Conservation (phyloP, 768 basidiomycete genomes). For the Pholiota molesta region DNA sequence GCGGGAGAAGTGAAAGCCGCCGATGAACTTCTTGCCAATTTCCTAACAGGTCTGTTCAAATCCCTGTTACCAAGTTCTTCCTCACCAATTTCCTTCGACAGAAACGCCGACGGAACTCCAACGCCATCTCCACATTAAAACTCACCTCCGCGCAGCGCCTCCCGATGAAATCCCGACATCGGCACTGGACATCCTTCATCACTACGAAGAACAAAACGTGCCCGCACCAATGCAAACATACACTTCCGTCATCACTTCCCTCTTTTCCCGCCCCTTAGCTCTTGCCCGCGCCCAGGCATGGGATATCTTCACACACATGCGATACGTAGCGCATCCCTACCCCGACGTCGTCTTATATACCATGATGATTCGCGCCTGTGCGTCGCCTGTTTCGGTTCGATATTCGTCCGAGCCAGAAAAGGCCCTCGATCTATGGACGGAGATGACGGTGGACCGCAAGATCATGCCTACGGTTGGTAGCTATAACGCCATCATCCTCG, state of each 20-base stretch:
- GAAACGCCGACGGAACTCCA: conserved; percentile 54
- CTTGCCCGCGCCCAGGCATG: conserved; percentile 78
- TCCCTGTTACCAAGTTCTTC: not conserved
- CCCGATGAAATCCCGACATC: conserved; percentile 52
- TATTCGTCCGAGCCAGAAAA: conserved; percentile 81
- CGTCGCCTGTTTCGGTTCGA: conserved; percentile 47
- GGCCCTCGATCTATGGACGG: conserved; percentile 90
- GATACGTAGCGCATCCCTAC: conserved; percentile 87
- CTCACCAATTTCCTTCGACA: conserved; percentile 16
- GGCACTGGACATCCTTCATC: conserved; percentile 70
- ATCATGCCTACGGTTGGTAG: conserved; percentile 66
- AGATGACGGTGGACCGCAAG: conserved; percentile 80
- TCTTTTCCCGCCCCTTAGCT: conserved; percentile 52
- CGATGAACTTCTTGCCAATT: conserved; percentile 47
- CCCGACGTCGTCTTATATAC: conserved; percentile 78
- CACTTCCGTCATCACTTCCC: conserved; percentile 62
- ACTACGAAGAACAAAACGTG: conserved; percentile 64
- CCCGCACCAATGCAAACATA: conserved; percentile 79
- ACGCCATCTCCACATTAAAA: conserved; percentile 73
- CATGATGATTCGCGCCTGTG: conserved; percentile 88
- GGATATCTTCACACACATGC: conserved; percentile 96
- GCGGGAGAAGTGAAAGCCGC: conserved; percentile 46
- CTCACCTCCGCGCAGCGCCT: conserved; percentile 57
- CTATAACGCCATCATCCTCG: conserved; percentile 83
- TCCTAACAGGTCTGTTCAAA: conserved; percentile 43